Base-by-base conservation (phyloP, 2,329 filamentous ascomycete species). In the Fusarium burgessii region DNA sequence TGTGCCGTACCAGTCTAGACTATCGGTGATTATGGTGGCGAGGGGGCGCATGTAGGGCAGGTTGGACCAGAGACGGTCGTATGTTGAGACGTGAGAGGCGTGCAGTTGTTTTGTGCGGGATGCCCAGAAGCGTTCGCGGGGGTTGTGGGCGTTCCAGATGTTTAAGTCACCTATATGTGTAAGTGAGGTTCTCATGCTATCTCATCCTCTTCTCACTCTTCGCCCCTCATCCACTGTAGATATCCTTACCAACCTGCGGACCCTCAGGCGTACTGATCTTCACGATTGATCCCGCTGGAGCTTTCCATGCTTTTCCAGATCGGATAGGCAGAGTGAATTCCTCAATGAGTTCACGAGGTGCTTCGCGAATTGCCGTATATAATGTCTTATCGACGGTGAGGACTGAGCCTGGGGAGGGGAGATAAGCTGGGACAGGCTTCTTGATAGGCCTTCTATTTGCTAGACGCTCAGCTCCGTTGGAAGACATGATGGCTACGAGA, bases 111-210 rank as follows among this genome's bases (percentile, higher is more conserved):
- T 87, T 15, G 93, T 96, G 40, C 93, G 88, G 2, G 89, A 85
- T 2, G 93, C 93, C 93, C 93, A 97, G 83, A 97, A 93, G 43
- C 90, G 86, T 78, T 97, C 93, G 17, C 92, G 88, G 0, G 93
- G 91, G 79, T 96, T 94, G 69, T 90, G 82, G 8, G 86, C 84
- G 74, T 92, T 93, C 92, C 92, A 97, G 74, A 96, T 87, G 79
- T 97, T 97, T 20, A 96, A 82, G 75, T 96, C 93, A 58, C 93
- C 92, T 81, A 47, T 15, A 3, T 7, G 6, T 46, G 62, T 66
- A 36, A 49, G 40, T 51, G n/a, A 64, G 18, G 25, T 12, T 4
- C 25, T 15, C 3, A 29, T 15, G 38, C 43, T 15, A 40, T 23
- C n/a, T 49, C 43, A 57, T 45, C 49, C 27, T 20, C 58, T 17